These are phyloP conservation scores for Persicaria maculosa DNA, from an alignment of 148 eudicot species.

Conservation along the genomic window DNA sequence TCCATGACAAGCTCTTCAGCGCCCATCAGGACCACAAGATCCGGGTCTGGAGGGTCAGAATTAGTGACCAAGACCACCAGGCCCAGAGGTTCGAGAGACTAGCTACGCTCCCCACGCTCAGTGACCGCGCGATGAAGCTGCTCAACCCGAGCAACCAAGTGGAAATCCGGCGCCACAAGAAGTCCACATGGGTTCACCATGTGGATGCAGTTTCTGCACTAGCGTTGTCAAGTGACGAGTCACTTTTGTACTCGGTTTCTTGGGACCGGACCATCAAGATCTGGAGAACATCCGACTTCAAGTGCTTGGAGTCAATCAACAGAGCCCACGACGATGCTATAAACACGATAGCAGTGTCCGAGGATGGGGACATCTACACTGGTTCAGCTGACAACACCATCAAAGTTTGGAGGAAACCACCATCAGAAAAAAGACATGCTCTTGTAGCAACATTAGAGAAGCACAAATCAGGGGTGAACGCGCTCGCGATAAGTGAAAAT, in stretches of 20 bases:
- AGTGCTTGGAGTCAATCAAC: slow-evolving; percentile 63
- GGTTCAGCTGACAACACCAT: slow-evolving; percentile 80
- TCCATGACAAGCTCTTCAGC: slow-evolving; percentile 54
- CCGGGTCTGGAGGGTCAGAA: slow-evolving; percentile 71
- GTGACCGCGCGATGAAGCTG: slow-evolving; percentile 64
- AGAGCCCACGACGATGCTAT: slow-evolving; percentile 92
- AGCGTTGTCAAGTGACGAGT: slow-evolving; percentile 49
- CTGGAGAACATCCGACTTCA: slow-evolving; percentile 64
- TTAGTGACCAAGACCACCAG: slow-evolving; percentile 15
- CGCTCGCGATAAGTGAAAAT: slow-evolving; percentile 54
- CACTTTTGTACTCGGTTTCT: slow-evolving; percentile 76
- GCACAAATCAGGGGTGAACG: slow-evolving; percentile 72
- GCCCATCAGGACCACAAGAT: slow-evolving; percentile 97
- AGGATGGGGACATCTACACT: slow-evolving; percentile 54
- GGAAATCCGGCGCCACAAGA: slow-evolving; percentile 57
- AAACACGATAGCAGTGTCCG: slow-evolving; percentile 52
- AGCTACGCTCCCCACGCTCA: slow-evolving; percentile 75
- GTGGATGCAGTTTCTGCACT: slow-evolving; percentile 71
- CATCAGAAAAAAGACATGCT: slow-evolving; percentile 40
- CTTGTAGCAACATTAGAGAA: slow-evolving; percentile 42
- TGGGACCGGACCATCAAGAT: slow-evolving; percentile 79
- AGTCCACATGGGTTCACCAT: slow-evolving; percentile 77
- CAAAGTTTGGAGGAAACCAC: slow-evolving; percentile 55
- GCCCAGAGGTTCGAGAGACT: slow-evolving; percentile 30
- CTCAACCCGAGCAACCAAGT: slow-evolving; percentile 60